Evolutionary conservation across 2,329 filamentous ascomycete genomes (phyloP).

Genomic region (Neonectria faginata): DNA sequence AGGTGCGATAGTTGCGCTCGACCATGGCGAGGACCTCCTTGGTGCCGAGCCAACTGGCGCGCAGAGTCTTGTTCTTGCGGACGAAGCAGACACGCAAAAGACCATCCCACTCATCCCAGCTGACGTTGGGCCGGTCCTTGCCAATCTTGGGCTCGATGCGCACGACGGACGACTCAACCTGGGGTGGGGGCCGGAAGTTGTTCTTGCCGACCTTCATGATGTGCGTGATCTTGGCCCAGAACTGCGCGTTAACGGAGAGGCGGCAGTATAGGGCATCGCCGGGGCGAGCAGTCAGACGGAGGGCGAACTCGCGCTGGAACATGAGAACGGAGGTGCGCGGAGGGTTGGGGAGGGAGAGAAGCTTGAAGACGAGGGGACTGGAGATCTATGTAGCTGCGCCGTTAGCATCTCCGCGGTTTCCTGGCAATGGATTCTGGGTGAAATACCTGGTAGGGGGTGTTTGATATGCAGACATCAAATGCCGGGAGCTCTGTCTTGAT

Average conservation of each 20-base stretch:
- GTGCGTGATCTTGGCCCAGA: constrained; percentile 75
- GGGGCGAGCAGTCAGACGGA: constrained; percentile 87
- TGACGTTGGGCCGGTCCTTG: constrained; percentile 81
- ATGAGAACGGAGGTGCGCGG: constrained; percentile 90
- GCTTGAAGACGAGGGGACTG: constrained; percentile 89
- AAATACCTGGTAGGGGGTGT: constrained; percentile 71
- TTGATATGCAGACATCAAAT: constrained; percentile 85
- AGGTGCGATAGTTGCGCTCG: constrained; percentile 88
- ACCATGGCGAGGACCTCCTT: constrained; percentile 84
- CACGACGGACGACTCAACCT: constrained; percentile 92
- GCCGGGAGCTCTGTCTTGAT: constrained; percentile 84
- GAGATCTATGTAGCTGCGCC: constrained; percentile 72
- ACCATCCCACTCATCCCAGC: constrained; percentile 96
- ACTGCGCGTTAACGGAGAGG: constrained; percentile 93
- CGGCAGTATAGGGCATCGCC: constrained; percentile 91
- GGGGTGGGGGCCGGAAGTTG: constrained; percentile 95
- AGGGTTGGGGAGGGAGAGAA: constrained; percentile 83
- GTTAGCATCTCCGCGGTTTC: constrained; percentile 31
- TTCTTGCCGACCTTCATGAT: constrained; percentile 96
- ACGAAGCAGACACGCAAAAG: constrained; percentile 78
- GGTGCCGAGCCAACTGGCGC: constrained; percentile 83
- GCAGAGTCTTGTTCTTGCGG: constrained; percentile 90
- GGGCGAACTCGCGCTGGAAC: constrained; percentile 96
- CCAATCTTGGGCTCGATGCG: constrained; percentile 89
- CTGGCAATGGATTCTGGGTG: background rate